Base-by-base conservation (phyloP, 306 rosid species). In the Casuarina glauca region DNA sequence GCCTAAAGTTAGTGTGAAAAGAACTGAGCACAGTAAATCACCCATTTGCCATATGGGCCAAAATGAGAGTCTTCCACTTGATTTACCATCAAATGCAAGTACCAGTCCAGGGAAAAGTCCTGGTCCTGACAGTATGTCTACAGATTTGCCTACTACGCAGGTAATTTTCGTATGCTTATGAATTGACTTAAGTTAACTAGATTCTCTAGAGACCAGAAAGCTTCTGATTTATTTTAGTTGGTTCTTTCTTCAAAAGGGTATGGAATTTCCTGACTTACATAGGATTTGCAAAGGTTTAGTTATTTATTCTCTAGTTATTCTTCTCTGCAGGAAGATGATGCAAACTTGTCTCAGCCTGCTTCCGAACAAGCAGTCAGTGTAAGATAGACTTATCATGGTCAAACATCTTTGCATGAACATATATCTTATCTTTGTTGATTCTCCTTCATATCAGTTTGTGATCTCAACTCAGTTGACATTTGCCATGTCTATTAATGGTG, bases 1-100 rank as follows among this genome's bases (percentile, higher is more conserved):
- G 97, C 90, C 93, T 73, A 95, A 86, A 88, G 89, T 93, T 78
- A 81, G 83, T 69, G 43, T 64, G 51, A 80, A 83, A 76, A 62
- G 62, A 61, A 80, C 85, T 60, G 73, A 78, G 75, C 52, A 67
- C 32, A 68, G 11, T 2, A 80, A 62, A 72, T 62, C 86, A 72
- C 72, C 91, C 62, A 61, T 70, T 81, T 85, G 79, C 73, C 75
- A 69, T 54, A 78, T 35, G 72, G 82, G 50, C 76, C 88, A 88
- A 74, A 80, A 86, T 32, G 96, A 87, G 73, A 76, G 83, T 76
- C 86, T 82, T 76, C 85, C 89, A 44, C 77, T 80, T 74, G 84
- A 81, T 67, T 69, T 81, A 77, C 85, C 85, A 58, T 75, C 90
- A 79, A 74, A 73, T 80, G 81, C 86, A 77, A 84, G 85, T 82